Evolutionary conservation across 2,329 filamentous ascomycete genomes (phyloP), one percentile per base, ranked within the genome.

Genomic region (Colletotrichum sp.): DNA sequence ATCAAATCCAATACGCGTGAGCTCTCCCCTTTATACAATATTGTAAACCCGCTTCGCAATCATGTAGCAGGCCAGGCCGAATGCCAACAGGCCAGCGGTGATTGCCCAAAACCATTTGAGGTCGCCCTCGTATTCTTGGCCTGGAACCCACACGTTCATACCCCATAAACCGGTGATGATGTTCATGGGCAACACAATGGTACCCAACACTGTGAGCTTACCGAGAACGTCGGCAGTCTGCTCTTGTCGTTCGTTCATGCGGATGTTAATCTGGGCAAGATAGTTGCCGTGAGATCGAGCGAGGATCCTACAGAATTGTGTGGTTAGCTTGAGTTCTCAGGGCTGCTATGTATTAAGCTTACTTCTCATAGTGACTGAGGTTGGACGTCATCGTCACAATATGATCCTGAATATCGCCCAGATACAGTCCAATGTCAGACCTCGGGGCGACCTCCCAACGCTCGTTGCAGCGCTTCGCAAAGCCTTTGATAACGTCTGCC

Each of bases 341-440:
- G 34, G 24, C 18, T 21, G n/a, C 12, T 34, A 34, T 48, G 7
- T 10, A 28, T 66, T 14, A 18, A 21, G 88, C 93, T 81, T 88
- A 97, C 95, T 96, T 98, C 86, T 99, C 97, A 82, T 99, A 99
- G 83, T 99, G 97, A 79, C 93, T 94, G 82, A 99, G 86, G 83
- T 99, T 99, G 68, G 94, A 95, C 48, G 96, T 99, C 97, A 99
- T 99, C 78, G 97, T 99, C 80, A 99, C 93, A 80, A 99, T 99
- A 83, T 99, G 97, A 87, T 99, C 97, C 84, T 99, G 97, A 78
- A 99, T 99, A 87, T 99, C 97, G 77, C 97, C 97, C 74, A 99
- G 88, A 85, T 99, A 99, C 69, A 99, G 86, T n/a, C 97, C 97
- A 83, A 99, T 99, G 83, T 99, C 97, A 39, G 95, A 97, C 77